Evolutionary conservation across 345 rosid species (phyloP).

Genomic region (Eucalyptus curtisii): DNA sequence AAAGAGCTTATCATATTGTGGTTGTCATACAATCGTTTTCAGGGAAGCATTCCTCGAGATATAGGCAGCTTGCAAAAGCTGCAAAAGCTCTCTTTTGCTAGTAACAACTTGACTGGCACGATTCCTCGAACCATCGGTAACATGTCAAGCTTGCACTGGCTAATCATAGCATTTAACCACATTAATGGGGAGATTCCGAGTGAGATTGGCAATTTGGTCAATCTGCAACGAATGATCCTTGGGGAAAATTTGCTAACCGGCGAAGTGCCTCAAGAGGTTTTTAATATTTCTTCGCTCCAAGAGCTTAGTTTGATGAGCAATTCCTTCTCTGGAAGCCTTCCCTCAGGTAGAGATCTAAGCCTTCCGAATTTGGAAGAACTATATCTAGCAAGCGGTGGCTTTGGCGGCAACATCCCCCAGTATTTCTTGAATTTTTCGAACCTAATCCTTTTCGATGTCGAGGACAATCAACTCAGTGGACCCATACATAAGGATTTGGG

Average conservation of each 20-base stretch:
- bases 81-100: fast-evolving
- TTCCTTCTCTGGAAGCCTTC: too few relatives aligned
- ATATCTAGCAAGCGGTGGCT: fast-evolving
- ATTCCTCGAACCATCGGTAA: too few relatives aligned
- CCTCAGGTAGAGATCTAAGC: too few relatives aligned
- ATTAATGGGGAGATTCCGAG: too few relatives aligned
- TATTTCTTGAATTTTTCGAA: too few relatives aligned
- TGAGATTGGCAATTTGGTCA: too few relatives aligned
- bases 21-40: too few relatives aligned
- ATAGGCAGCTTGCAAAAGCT: too few relatives aligned
- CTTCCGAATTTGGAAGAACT: fast-evolving
- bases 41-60: too few relatives aligned
- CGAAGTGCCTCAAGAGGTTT: too few relatives aligned
- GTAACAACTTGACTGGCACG: fast-evolving
- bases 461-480: fast-evolving
- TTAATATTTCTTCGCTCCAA: too few relatives aligned
- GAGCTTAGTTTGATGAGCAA: fast-evolving
- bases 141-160: fast-evolving
- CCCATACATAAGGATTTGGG: fast-evolving
- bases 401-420: fast-evolving
- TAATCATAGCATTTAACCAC: fast-evolving
- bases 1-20: too few relatives aligned
- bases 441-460: fast-evolving
- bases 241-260: fast-evolving
- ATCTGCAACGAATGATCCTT: fast-evolving